phyloP scores from a whole-genome alignment of 176 grass and related monocot genomes.

The Zoysia japonica region DNA sequence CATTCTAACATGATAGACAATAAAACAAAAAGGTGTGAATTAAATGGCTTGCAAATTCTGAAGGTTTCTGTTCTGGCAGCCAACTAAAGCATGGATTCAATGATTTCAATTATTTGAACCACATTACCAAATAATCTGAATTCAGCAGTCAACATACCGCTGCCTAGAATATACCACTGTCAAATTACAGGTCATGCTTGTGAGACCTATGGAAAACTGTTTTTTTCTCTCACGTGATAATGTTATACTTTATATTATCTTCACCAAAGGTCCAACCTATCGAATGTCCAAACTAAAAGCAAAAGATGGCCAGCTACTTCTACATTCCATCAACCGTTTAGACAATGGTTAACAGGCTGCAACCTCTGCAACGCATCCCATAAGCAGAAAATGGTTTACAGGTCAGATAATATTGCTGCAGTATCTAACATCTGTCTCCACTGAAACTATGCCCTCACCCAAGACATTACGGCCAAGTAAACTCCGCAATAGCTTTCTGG shows the following conservation, averaged over 20 bases:
- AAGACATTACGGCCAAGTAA: neutral
- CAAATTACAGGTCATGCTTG: neutral
- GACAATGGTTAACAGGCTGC: too few relatives aligned
- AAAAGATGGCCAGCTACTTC: neutral
- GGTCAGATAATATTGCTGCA: neutral
- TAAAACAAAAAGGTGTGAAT: neutral
- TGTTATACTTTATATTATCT: neutral
- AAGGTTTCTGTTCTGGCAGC: neutral
- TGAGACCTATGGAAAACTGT: neutral
- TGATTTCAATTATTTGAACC: neutral
- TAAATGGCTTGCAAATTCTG: neutral
- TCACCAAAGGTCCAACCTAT: neutral
- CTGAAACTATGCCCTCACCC: conserved; percentile 11
- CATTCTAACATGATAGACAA: neutral
- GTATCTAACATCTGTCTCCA: neutral
- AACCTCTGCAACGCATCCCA: neutral
- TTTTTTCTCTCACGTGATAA: too few relatives aligned
- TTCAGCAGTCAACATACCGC: neutral
- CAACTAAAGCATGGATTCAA: neutral
- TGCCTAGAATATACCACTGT: neutral
- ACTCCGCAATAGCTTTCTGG: conserved; percentile 4
- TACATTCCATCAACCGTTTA: conserved; percentile 3
- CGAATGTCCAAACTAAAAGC: neutral
- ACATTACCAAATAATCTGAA: neutral
- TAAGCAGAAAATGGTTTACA: neutral